Evolutionary conservation across 1,284 basidiomycete species (phyloP).

Genomic region (Exsudoporus floridanus): DNA sequence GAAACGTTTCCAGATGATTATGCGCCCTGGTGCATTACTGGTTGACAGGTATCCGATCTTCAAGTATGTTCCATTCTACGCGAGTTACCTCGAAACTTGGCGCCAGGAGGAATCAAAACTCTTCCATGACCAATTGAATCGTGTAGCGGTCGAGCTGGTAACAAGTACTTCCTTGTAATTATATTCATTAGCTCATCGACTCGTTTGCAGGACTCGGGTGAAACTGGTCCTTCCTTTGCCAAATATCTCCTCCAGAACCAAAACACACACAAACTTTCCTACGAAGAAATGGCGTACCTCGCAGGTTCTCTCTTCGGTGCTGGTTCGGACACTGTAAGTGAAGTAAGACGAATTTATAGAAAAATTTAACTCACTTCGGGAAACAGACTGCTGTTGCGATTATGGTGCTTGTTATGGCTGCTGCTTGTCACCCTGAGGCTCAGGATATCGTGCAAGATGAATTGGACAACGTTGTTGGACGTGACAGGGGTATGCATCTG

Average conservation of each 20-base stretch:
- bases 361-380: neutral
- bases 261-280: conserved; percentile 25
- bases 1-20: conserved; percentile 38
- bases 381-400: conserved; percentile 44
- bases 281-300: conserved; percentile 41
- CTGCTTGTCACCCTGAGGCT: conserved; percentile 43
- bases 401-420: conserved; percentile 49
- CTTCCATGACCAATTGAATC: conserved; percentile 39
- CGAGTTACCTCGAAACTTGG: conserved; percentile 35
- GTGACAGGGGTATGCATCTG: conserved; percentile 35
- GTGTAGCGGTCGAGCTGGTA: conserved; percentile 39
- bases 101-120: conserved; percentile 45
- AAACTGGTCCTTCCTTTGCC: conserved; percentile 31
- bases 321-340: conserved; percentile 43
- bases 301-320: conserved; percentile 46
- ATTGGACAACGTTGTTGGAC: conserved; percentile 44
- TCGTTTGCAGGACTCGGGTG: conserved; percentile 17
- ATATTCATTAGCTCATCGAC: neutral
- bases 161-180: neutral
- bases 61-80: conserved; percentile 41
- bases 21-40: conserved; percentile 40
- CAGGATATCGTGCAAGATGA: conserved; percentile 46
- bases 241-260: conserved; percentile 35
- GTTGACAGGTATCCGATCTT: conserved; percentile 45
- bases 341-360: neutral